phyloP scores from a whole-genome alignment of 345 rosid genomes.

The Geranium rotundifolium region DNA sequence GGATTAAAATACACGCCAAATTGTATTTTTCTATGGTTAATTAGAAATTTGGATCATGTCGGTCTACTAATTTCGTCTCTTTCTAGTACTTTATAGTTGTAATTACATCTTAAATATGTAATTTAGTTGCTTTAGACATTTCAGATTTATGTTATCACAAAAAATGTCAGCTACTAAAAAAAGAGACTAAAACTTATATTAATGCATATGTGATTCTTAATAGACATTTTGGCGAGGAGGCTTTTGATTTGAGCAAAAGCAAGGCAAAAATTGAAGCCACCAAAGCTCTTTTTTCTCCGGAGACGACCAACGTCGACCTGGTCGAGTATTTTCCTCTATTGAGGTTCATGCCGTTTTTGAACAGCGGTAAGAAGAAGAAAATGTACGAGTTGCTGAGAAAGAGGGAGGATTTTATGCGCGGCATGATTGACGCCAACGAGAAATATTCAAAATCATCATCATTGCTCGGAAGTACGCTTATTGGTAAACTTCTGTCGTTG shows the following conservation, averaged over 20 bases:
- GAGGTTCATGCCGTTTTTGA: not conserved
- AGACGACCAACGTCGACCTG: not conserved
- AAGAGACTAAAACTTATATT: too few relatives aligned
- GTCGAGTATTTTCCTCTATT: conserved; percentile 3
- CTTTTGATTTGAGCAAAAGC: not conserved
- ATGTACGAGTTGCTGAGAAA: not conserved
- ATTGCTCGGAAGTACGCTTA: not conserved
- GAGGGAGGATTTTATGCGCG: not conserved
- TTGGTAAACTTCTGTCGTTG: conserved; percentile 3
- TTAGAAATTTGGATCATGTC: too few relatives aligned
- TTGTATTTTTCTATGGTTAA: too few relatives aligned
- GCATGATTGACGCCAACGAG: not conserved
- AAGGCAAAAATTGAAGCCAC: not conserved
- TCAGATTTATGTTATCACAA: not conserved
- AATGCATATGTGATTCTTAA: too few relatives aligned
- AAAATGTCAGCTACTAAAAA: too few relatives aligned
- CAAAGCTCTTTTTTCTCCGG: not conserved
- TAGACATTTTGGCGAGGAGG: conserved; percentile 2
- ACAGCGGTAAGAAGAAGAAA: conserved; percentile 1
- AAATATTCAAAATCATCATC: not conserved
- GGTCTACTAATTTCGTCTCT: too few relatives aligned
- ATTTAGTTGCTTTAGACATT: too few relatives aligned
- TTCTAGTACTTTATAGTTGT: too few relatives aligned
- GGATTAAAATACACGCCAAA: too few relatives aligned
- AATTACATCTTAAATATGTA: too few relatives aligned